Percentiles rank a stretch among this genome's conserved stretches.
These are phyloP conservation scores for Nemania sp. DNA, from an alignment of 2,329 filamentous ascomycete genomes.

Conservation along the genomic window DNA sequence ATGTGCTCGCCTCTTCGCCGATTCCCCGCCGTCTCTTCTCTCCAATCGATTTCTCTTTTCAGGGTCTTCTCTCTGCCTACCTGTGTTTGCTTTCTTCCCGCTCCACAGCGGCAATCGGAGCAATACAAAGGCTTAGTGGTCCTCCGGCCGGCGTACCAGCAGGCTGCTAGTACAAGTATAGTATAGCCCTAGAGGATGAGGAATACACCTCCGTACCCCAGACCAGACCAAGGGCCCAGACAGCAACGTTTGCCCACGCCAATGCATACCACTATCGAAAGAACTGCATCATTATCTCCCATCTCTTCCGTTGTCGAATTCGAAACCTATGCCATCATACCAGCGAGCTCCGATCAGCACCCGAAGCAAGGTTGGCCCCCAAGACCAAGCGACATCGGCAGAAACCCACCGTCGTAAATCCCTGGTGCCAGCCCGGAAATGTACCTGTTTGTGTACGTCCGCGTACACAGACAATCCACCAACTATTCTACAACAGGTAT, in stretches of 20 bases:
- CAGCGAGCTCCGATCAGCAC: not conserved
- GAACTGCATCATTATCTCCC: not conserved
- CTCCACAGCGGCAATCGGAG: constrained; percentile 27
- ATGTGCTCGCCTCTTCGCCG: too few species aligned
- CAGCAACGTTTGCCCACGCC: too few species aligned
- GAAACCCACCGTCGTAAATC: too few species aligned
- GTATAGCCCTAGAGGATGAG: not conserved
- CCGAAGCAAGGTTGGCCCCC: not conserved
- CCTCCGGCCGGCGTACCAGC: too few species aligned
- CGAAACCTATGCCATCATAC: too few species aligned
- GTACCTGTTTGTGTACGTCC: too few species aligned
- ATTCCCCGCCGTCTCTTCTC: constrained; percentile 2
- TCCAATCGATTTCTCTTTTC: constrained; percentile 8
- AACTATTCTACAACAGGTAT: too few species aligned
- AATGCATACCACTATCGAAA: not conserved
- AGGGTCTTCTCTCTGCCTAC: not conserved
- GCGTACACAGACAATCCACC: too few species aligned
- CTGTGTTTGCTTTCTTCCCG: not conserved
- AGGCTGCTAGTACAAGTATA: not conserved
- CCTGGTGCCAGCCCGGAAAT: too few species aligned
- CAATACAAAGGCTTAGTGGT: not conserved
- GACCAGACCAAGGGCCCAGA: not conserved
- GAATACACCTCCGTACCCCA: constrained; percentile 4
- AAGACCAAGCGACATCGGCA: not conserved
- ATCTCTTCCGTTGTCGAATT: not conserved